Base-by-base conservation (phyloP, 2,329 filamentous ascomycete genomes). In the Calonectria fujianensis region DNA sequence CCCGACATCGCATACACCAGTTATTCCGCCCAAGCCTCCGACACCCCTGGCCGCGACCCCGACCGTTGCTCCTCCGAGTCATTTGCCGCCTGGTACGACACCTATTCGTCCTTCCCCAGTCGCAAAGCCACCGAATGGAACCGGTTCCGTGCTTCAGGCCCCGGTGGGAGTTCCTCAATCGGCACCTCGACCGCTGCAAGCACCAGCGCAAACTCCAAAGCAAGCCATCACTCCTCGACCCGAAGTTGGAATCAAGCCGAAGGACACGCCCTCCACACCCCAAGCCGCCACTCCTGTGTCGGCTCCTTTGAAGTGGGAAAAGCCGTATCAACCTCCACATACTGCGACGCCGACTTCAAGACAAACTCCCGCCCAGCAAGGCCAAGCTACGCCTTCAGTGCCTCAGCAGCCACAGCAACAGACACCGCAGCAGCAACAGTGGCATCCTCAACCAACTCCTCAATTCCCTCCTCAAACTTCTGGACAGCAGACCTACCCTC, bases 281-380 rank as follows among this genome's bases (percentile, higher is more conserved):
- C 81, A 80, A 52, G 66, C 77, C 37, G 31, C 75, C 4, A 76
- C 80, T 9, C 79, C 81, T 39, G 76, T 77, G 48, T 78, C 79
- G 29, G 81, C 81, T 9, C 74, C 79, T 45, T 73, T 86, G 24
- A 87, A 86, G 70, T 87, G 85, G 85, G 85, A 87, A 77, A 86
- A 85, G 77, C 85, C 86, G 14, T 86, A 86, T 74, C 85, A 86
- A 70, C 85, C 85, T 52, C 82, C 81, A 3, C 80, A 81, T 14
- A 32, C 78, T 54, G 81, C 80, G 29, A 75, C 79, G 10, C 80
- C 81, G 8, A 73, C 79, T 27, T 70, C 80, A 41, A 78, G 82
- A 14, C 82, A 80, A 27, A 79, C 82, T 39, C 76, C 78, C 11
- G 61, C 77, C 51, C 75, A 77, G 29, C 77, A 80, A 64, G 79